Base-by-base conservation (phyloP, 2,329 filamentous ascomycete genomes). In the Dothistroma septosporum region DNA sequence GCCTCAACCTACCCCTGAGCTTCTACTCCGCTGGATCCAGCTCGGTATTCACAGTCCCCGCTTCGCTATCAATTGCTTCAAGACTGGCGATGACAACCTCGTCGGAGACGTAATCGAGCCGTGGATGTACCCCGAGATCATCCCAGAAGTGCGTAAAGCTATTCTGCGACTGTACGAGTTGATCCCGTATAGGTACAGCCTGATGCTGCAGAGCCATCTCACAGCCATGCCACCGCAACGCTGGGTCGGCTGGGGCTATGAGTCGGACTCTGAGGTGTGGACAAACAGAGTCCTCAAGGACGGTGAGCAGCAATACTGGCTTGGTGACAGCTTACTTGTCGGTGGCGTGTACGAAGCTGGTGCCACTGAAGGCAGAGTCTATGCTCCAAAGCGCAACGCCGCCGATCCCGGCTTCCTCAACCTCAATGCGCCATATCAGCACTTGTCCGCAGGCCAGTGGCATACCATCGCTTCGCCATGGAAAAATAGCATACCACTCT, bases 11-110 rank as follows among this genome's bases (percentile, higher is more conserved):
- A 82, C 82, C 0, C 86, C 88, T 0, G 88, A 91, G 68, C 80
- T 90, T 1, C 80, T 91, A 0, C 82, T 90, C 2, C 84, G 88
- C 32, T 91, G 88, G 88, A 80, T 90, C 12, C 88, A 91, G 69
- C 80, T 89, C 1, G 88, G 87, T 6, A 83, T 86, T 61, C 83
- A 90, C 75, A 87, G 86, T 1, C 82, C 85, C 0, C 84, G 88
- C 0, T 90, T 91, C 67, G 86, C 88, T 11, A 90, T 90, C 77
- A 91, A 91, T 74, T 91, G 88, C 74, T 90, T 87, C 82, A 91
- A 91, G 76, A 91, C 88, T 0, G 83, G 82, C 0, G 77, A 82
- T 0, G 85, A 90, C 73, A 90, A 86, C 67, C 78, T 79, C 0
- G 80, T 89, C 24, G 88, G 88, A 8, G 87, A 89, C 37, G 87